A percentile compares a stretch with the other conserved stretches of the same genome.
Conservation (phyloP, 2,329 filamentous ascomycete species). For the Diaporthe helianthi region DNA sequence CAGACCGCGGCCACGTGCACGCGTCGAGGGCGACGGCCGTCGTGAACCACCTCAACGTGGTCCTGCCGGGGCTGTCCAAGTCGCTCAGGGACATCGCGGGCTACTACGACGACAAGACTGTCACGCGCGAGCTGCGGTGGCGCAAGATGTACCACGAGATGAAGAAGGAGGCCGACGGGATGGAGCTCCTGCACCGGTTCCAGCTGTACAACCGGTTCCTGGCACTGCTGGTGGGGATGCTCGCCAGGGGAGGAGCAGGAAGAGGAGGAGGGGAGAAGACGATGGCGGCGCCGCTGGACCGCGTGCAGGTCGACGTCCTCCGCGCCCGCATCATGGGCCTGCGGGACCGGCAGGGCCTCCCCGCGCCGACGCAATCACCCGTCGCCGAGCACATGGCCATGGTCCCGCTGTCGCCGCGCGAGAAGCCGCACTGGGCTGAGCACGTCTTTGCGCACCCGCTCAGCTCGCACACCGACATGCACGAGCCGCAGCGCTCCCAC, state of each 20-base stretch:
- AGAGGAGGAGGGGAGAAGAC: not conserved
- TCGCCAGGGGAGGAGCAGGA: constrained; percentile 42
- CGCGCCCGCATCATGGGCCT: constrained; percentile 58
- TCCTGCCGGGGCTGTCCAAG: constrained; percentile 62
- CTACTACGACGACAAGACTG: constrained; percentile 58
- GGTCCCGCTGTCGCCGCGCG: constrained; percentile 30
- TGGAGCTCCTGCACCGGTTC: constrained; percentile 60
- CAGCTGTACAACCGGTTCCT: constrained; percentile 64
- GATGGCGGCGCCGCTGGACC: constrained; percentile 52
- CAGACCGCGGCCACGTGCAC: constrained; percentile 61
- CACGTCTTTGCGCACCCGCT: constrained; percentile 64
- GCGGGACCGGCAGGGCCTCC: constrained; percentile 59
- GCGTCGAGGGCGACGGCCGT: constrained; percentile 57
- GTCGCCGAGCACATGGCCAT: constrained; percentile 1
- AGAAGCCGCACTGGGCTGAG: constrained; percentile 67
- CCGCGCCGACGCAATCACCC: constrained; percentile 21
- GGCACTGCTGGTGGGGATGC: constrained; percentile 54
- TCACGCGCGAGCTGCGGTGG: constrained; percentile 60
- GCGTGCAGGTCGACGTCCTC: constrained; percentile 59
- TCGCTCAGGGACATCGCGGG: constrained; percentile 60
- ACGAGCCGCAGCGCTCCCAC: constrained; percentile 8
- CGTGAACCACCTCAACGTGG: constrained; percentile 61
- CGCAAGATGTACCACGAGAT: constrained; percentile 64
- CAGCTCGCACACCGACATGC: constrained; percentile 50
- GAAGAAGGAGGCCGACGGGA: constrained; percentile 59